A percentile compares a stretch with the other conserved stretches of the same genome.
Conservation (phyloP, 768 basidiomycete species). For the Hericium rajendrae region DNA sequence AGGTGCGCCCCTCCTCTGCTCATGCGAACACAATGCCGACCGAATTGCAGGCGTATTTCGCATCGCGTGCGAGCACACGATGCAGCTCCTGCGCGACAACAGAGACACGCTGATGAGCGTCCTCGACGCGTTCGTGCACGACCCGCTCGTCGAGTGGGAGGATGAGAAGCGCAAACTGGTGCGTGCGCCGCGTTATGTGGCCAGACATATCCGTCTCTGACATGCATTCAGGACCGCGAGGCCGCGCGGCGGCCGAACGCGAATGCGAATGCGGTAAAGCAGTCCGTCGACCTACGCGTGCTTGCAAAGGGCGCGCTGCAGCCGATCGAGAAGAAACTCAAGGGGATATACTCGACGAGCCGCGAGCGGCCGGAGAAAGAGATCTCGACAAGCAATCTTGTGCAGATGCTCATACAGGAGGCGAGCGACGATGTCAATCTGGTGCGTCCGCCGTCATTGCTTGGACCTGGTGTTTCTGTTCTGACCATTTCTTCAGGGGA, state of each 20-base stretch:
- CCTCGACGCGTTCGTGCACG: slow-evolving; percentile 93
- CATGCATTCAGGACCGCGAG: slow-evolving; percentile 11
- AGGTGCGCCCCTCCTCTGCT: slow-evolving; percentile 35
- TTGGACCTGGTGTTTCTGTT: neutral
- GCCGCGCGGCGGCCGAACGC: slow-evolving; percentile 1
- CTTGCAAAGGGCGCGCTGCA: slow-evolving; percentile 70
- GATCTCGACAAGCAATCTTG: slow-evolving; percentile 75
- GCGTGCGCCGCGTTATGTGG: neutral
- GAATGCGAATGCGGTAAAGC: slow-evolving; percentile 1
- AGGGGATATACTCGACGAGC: slow-evolving; percentile 49
- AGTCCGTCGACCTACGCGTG: slow-evolving; percentile 40
- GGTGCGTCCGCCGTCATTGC: slow-evolving; percentile 26
- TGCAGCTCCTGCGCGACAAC: slow-evolving; percentile 81
- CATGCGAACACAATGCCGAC: neutral
- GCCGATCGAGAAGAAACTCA: slow-evolving; percentile 79
- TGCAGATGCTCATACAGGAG: slow-evolving; percentile 86
- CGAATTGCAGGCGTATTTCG: slow-evolving; percentile 66
- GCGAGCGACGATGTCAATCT: slow-evolving; percentile 69
- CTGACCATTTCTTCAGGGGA: slow-evolving; percentile 36
- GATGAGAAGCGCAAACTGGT: slow-evolving; percentile 66
- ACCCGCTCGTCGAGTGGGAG: slow-evolving; percentile 95
- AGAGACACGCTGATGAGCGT: slow-evolving; percentile 92
- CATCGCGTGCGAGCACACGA: slow-evolving; percentile 81
- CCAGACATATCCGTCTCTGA: no score
- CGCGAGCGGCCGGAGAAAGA: slow-evolving; percentile 26